phyloP scores from a whole-genome alignment of 495 filamentous ascomycete species.

The Aspergillus haitiensis region DNA sequence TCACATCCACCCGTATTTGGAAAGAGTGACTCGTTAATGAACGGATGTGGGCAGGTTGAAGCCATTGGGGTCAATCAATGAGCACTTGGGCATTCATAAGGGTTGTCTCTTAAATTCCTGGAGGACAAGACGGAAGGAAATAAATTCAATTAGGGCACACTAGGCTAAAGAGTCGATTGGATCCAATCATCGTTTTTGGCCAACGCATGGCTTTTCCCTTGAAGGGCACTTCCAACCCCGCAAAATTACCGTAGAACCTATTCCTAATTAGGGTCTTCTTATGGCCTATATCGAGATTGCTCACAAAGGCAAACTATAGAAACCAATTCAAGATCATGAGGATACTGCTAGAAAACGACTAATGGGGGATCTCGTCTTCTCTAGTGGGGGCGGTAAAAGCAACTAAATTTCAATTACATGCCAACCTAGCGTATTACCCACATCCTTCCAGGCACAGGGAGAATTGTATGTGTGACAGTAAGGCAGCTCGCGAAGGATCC shows the following conservation, averaged over 20 bases:
- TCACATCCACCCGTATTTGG: conserved; percentile 5
- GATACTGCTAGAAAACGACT: neutral
- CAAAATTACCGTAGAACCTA: neutral
- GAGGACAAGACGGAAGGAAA: neutral
- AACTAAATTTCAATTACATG: neutral
- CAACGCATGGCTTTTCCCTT: conserved; percentile 1
- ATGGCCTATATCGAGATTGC: neutral
- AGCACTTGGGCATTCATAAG: neutral
- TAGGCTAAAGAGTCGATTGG: conserved; percentile 1
- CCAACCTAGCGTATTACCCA: neutral
- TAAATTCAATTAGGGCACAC: neutral
- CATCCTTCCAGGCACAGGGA: neutral
- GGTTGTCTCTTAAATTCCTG: neutral
- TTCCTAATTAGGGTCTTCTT: neutral
- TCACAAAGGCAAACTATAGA: neutral
- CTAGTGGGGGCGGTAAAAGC: neutral
- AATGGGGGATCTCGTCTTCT: neutral
- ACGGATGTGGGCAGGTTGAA: conserved; percentile 11
- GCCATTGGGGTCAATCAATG: neutral
- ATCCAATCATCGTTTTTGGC: neutral
- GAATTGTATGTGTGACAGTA: neutral
- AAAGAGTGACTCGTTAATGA: conserved; percentile 8
- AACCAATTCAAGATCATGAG: neutral
- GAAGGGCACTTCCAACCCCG: conserved; percentile 5
- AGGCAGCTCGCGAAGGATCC: neutral